Evolutionary conservation across 1,284 basidiomycete genomes (phyloP), one percentile per base, ranked within the genome.

Genomic region (Leucoagaricus sp.): DNA sequence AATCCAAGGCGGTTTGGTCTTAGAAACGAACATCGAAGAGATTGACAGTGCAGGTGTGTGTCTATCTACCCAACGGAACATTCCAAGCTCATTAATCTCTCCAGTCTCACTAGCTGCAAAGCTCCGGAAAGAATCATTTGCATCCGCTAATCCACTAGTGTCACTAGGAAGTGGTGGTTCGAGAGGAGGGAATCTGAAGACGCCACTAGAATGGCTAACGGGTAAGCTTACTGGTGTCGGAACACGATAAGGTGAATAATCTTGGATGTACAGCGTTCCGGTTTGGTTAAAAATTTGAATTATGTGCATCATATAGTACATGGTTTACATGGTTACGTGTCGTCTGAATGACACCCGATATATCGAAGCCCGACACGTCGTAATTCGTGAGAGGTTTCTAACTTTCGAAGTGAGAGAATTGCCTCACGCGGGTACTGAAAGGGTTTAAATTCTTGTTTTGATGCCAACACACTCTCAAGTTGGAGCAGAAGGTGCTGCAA

Each of bases 1-100:
- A 48, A 93, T 99, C 28, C 96, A 98, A 75, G 97, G 96, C 26
- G 97, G 97, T 0, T 79, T 99, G 29, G 97, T 99, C 2, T 78
- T 99, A n/a, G 97, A 99, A 72, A 99, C 97, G 5, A 97, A 96
- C 69, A 91, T 97, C 52, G 91, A 92, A 61, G 93, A 96, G 71
- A 97, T 97, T 55, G 86, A 89, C 61, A 74, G 74, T 57, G 84
- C 87, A 63, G 85, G 93, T 92, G 65, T 63, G 85, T 77, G 36
- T 63, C 47, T 45, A 9, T 49, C 33, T 26, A 25, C 26, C 33
- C 34, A n/a, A n/a, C n/a, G n/a, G 45, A 12, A 7, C 40, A 17
- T 49, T 26, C 50, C 47, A 25, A 21, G 57, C 54, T 46, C 53
- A 19, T 47, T 12, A 40, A n/a, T n/a, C n/a, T 53, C 56, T 58